Conservation (phyloP, 805 yeast genomes). For the Debaryomyces hansenii region DNA sequence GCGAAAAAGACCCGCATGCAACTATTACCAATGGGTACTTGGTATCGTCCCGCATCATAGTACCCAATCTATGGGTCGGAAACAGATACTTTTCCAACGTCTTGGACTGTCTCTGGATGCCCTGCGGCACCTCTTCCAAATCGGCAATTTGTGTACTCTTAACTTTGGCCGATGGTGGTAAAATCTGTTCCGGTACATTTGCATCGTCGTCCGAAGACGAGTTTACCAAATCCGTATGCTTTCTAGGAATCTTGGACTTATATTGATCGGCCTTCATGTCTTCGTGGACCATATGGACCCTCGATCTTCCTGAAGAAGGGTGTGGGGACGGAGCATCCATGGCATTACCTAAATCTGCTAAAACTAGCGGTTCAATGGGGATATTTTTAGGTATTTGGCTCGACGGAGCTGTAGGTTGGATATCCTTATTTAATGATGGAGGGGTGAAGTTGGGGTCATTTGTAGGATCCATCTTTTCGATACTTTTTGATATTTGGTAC, state of each 20-base stretch:
- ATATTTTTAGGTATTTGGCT: conserved; percentile 68
- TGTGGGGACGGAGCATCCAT: conserved; percentile 74
- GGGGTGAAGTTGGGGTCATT: conserved; percentile 89
- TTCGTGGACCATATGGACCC: conserved; percentile 7
- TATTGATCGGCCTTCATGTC: conserved; percentile 16
- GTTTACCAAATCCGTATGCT: conserved; percentile 53
- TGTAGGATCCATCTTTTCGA: conserved; percentile 77
- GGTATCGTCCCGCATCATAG: conserved; percentile 64
- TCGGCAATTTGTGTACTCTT: conserved; percentile 77
- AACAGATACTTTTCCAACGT: conserved; percentile 67
- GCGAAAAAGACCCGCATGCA: conserved; percentile 97
- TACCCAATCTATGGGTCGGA: conserved; percentile 84
- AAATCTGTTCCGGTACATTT: conserved; percentile 10
- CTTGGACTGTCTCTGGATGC: conserved; percentile 85
- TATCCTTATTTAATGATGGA: conserved; percentile 64
- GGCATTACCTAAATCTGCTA: conserved; percentile 71
- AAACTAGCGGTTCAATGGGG: conserved; percentile 76
- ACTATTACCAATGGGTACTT: conserved; percentile 91
- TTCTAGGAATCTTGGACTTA: conserved; percentile 50
- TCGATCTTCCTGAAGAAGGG: conserved; percentile 24
- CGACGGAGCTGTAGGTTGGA: conserved; percentile 66
- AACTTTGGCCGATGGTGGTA: conserved; percentile 46
- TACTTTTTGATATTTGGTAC: not conserved
- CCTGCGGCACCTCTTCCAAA: conserved; percentile 95
- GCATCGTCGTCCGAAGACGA: conserved; percentile 44